Conservation (phyloP, 1,284 basidiomycete species). For the Trichosporon faecale region DNA sequence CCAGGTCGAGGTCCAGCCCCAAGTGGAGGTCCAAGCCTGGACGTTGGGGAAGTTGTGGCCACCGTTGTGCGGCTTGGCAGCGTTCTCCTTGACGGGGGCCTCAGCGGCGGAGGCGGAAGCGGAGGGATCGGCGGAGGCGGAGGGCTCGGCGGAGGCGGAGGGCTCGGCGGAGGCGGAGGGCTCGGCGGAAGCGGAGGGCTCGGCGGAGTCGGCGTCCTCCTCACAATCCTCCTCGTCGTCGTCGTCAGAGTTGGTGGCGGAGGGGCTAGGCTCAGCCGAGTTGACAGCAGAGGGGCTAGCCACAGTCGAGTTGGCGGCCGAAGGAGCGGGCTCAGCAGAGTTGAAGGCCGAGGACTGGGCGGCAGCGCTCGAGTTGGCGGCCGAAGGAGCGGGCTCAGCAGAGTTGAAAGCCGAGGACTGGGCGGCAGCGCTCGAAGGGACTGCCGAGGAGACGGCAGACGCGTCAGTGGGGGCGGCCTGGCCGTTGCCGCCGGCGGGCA, state of each 20-base stretch:
- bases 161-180: too few species aligned
- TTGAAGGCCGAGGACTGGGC: background rate
- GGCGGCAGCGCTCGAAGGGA: background rate
- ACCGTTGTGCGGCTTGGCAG: background rate
- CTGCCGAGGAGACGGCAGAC: background rate
- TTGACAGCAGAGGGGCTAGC: background rate
- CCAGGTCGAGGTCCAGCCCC: slow-evolving; percentile 5
- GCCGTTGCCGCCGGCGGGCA: background rate
- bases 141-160: background rate
- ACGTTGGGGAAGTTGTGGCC: background rate
- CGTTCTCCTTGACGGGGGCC: slow-evolving; percentile 1
- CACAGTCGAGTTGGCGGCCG: background rate
- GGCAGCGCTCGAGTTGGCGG: background rate
- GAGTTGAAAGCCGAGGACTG: background rate
- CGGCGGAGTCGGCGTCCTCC: background rate
- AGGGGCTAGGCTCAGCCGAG: background rate
- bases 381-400: background rate
- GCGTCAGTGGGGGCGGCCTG: background rate
- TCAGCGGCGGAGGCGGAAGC: background rate
- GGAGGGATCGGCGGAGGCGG: background rate
- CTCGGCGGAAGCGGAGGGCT: background rate
- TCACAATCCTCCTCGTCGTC: too few species aligned
- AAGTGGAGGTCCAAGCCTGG: slow-evolving; percentile 1
- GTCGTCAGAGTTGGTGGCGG: background rate
- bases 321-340: slow-evolving; percentile 1